Percentiles rank a stretch among this genome's conserved stretches.
Evolutionary conservation across 2,329 filamentous ascomycete species (phyloP).

Genomic region (Colletotrichum coccodes): DNA sequence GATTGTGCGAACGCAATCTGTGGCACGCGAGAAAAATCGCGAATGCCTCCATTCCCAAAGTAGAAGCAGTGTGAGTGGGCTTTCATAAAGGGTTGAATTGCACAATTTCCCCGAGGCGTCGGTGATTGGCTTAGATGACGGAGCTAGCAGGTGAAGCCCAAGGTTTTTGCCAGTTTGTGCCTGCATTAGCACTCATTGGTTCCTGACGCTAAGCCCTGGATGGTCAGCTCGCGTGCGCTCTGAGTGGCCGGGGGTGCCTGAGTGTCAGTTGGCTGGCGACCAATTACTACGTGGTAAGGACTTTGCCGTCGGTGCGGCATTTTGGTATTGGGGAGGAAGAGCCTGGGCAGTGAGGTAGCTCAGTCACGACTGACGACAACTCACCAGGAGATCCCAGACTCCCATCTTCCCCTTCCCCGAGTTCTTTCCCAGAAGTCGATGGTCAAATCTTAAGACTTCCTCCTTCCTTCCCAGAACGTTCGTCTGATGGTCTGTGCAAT

Average conservation of each 20-base stretch:
- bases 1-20: background rate
- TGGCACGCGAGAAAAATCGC: slow-evolving; percentile 3
- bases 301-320: slow-evolving; percentile 12
- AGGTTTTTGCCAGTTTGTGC: background rate
- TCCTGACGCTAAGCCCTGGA: slow-evolving; percentile 30
- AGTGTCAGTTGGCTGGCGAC: background rate
- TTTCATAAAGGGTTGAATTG: slow-evolving; percentile 31
- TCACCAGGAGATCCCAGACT: background rate
- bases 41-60: slow-evolving; percentile 13
- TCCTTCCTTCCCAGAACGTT: slow-evolving; percentile 25
- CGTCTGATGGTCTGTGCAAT: slow-evolving; percentile 6
- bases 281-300: background rate
- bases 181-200: slow-evolving; percentile 12
- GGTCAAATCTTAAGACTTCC: slow-evolving; percentile 1
- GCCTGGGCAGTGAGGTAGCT: background rate
- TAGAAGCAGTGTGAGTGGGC: slow-evolving; percentile 8
- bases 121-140: slow-evolving; percentile 1
- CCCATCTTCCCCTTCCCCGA: background rate
- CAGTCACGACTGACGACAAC: background rate
- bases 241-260: background rate
- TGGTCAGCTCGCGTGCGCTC: slow-evolving; percentile 3
- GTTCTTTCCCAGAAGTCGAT: background rate
- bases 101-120: slow-evolving; percentile 27
- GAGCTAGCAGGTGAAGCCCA: background rate
- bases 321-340: background rate